Evolutionary conservation across 1,139 yeast genomes (phyloP), one percentile per base, ranked within the genome.

Genomic region (Nadsonia starkeyi-henricii): DNA sequence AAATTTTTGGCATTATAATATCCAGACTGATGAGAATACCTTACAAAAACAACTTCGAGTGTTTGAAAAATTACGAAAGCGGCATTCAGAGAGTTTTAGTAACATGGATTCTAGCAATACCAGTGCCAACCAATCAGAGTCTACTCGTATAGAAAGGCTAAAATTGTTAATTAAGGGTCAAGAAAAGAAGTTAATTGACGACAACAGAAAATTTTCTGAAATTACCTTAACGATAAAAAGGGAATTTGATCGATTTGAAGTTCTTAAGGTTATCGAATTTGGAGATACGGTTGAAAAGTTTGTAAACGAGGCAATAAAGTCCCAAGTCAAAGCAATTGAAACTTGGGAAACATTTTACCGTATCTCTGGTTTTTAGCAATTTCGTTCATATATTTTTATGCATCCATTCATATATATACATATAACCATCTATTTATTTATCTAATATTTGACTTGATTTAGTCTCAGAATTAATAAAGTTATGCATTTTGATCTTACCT

Each of bases 251-350:
- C 61, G 70, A 39, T 85, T 89, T 62, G 95, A 86, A 61, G 69
- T 70, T 45, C 93, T 81, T 50, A 85, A 82, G 59, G 76, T 88
- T 46, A 79, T 77, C 46, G 98, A 91, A 59, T 88, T 93, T 65
- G 76, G 96, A 59, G 85, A 85, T 59, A 77, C 89, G 54, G 86
- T 91, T 51, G 99, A 91, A 65, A 81, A 89, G 21, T 89, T 80
- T 58, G 74, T 94, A 60, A 98, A 93, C 64, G 79, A 93, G 51
- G 79, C 94, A 21, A 85, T 89, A 47, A 98, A 91, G 65, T 75
- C 91, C 18, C 98, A 91, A 63, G 91, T 91, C 67, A 96, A 88
- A 63, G 80, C 91, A 36, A 91, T 91, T 56, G 98, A 91, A 65
- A 66, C 85, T 36, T 91, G 96, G 94, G 97, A 91, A 66, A 84